Base-by-base conservation (phyloP, 2,329 filamentous ascomycete species). In the Talaromyces sp. region DNA sequence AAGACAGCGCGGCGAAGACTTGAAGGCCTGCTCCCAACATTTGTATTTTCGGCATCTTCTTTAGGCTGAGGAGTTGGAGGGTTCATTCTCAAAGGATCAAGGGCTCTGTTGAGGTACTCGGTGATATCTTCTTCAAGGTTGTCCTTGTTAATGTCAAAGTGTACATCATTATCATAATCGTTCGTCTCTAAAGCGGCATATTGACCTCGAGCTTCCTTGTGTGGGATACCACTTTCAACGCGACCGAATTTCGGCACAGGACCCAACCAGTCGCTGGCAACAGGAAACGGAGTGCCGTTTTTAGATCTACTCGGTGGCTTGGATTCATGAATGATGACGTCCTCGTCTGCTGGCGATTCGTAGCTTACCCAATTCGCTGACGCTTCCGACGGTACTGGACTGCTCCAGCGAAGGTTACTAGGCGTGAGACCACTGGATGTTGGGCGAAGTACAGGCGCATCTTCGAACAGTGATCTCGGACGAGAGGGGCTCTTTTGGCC, bases 21-120 rank as follows among this genome's bases (percentile, higher is more conserved):
- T 11, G 70, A 68, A 40, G 70, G 73, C 7, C 71, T 70, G 40
- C 71, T 68, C 61, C 71, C 64, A 19, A 63, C 63, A 19, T 69
- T 71, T 11, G 49, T 36, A 22, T 54, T 34, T 11, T 74, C 68
- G 1, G 71, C 68, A 7, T 66, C 61, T n/a, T 72, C 69, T 19
- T 71, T 62, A 8, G 77, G 76, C 49, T 74, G 74, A 2, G 80
- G 80, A 6, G 79, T 80, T 22, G 80, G 79, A 25, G 80, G 80
- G 61, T 83, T 82, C 73, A 83, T 77, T 65, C 74, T 76, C 19
- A 83, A 71, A 2, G 81, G 81, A 47, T 81, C 80, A n/a, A 77
- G 70, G 73, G 72, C 17, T 75, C 72, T 58, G 77, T 75, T 69
- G 66, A 74, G 74, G 51, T 76, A 73, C 59, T 76, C 71, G 65